These are phyloP conservation scores for Acer yangbiense DNA, from an alignment of 345 rosid species.

Conservation along the genomic window DNA sequence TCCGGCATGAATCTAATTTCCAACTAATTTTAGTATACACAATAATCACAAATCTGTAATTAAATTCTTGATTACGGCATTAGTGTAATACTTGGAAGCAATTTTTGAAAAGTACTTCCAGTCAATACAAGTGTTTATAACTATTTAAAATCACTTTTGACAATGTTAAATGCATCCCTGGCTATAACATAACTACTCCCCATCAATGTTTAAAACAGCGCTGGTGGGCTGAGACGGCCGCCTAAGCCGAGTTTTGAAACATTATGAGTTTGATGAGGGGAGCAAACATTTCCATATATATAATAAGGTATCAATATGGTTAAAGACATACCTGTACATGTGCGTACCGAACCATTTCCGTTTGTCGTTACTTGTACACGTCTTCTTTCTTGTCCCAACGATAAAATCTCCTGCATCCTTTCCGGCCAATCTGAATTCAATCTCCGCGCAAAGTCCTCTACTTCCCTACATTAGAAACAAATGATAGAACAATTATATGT, in stretches of 20 bases:
- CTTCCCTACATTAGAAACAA: conserved; percentile 45
- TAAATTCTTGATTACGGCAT: too few relatives aligned
- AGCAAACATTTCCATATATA: not conserved
- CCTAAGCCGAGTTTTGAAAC: not conserved
- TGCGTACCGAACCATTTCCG: conserved; percentile 37
- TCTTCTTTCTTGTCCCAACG: conserved; percentile 47
- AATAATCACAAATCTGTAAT: too few relatives aligned
- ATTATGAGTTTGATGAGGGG: not conserved
- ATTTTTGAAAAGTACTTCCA: not conserved
- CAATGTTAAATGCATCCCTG: not conserved
- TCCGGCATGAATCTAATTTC: too few relatives aligned
- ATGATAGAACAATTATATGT: too few relatives aligned
- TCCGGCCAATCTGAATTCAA: conserved; percentile 74
- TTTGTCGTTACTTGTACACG: conserved; percentile 36
- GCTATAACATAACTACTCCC: not conserved
- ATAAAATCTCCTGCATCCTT: conserved; percentile 65
- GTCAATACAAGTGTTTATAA: not conserved
- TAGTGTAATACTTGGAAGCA: not conserved
- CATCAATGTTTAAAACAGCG: too few relatives aligned
- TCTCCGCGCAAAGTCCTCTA: conserved; percentile 70
- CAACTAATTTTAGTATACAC: too few relatives aligned
- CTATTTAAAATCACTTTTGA: not conserved
- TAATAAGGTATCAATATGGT: not conserved
- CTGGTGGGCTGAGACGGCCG: too few relatives aligned
- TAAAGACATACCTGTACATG: conserved; percentile 39